Percentiles rank a stretch among this genome's conserved stretches.
Conservation (phyloP, 2,329 filamentous ascomycete species). For the Fulvia fulva region DNA sequence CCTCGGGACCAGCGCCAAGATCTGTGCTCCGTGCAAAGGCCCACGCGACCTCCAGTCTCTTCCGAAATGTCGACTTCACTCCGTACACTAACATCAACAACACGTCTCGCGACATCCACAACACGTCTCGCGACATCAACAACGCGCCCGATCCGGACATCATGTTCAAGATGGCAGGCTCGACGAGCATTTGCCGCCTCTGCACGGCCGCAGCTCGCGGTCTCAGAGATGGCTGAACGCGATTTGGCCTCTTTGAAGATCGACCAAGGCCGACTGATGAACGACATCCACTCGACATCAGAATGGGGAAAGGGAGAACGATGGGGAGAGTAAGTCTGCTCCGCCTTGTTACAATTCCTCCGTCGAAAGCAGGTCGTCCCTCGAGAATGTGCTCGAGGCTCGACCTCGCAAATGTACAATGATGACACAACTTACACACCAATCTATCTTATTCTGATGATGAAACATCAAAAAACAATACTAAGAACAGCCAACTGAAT, state of each 20-base stretch:
- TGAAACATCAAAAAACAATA: conserved; percentile 10
- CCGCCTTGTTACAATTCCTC: conserved; percentile 3
- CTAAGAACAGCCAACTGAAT: conserved; percentile 28
- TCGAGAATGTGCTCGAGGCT: background rate
- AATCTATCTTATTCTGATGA: conserved; percentile 9
- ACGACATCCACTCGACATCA: conserved; percentile 62
- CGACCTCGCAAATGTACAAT: background rate
- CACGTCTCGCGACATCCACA: background rate
- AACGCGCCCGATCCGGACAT: background rate
- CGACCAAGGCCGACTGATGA: conserved; percentile 57
- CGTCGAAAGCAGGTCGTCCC: background rate
- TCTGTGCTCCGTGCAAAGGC: background rate
- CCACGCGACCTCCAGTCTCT: background rate
- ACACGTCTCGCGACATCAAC: background rate
- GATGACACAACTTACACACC: conserved; percentile 20
- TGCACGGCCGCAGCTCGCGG: conserved; percentile 36
- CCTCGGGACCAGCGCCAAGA: background rate
- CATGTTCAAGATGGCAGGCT: conserved; percentile 12
- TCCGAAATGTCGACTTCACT: background rate
- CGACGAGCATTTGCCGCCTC: conserved; percentile 30
- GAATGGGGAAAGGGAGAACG: conserved; percentile 62
- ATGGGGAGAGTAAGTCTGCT: conserved; percentile 61
- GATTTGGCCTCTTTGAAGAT: conserved; percentile 54
- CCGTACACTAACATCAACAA: background rate
- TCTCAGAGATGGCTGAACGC: conserved; percentile 49